Evolutionary conservation across 2,329 filamentous ascomycete species (phyloP).

Genomic region (Orbilia ellipsospora): DNA sequence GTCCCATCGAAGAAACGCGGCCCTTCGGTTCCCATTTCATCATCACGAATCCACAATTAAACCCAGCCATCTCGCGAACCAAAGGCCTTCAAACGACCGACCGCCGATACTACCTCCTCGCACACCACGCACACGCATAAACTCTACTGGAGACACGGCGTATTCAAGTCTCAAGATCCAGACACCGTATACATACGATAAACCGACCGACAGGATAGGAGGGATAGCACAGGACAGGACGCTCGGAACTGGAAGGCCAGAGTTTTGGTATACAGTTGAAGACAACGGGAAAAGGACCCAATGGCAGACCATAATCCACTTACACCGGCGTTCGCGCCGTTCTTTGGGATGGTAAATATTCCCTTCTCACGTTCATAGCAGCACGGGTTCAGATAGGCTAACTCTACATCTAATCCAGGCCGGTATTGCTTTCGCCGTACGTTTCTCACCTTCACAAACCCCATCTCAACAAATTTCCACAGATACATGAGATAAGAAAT

Average conservation of each 20-base stretch:
- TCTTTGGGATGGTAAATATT: slow-evolving; percentile 51
- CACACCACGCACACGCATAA: too few relatives aligned
- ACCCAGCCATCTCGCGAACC: slow-evolving; percentile 8
- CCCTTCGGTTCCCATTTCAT: slow-evolving; percentile 25
- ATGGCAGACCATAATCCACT: slow-evolving; percentile 48
- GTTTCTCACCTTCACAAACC: slow-evolving; percentile 5
- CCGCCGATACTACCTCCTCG: too few relatives aligned
- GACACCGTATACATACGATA: too few relatives aligned
- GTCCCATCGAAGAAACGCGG: not conserved
- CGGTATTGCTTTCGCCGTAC: slow-evolving; percentile 51
- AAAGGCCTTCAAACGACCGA: too few relatives aligned
- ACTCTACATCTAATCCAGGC: slow-evolving; percentile 24
- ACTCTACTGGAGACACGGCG: too few relatives aligned
- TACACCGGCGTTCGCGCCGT: slow-evolving; percentile 52
- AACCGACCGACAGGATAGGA: too few relatives aligned
- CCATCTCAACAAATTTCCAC: not conserved
- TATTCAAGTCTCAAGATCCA: too few relatives aligned
- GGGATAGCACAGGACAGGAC: too few relatives aligned
- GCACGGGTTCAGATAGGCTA: not conserved
- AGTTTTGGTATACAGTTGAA: not conserved
- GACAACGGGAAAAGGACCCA: not conserved
- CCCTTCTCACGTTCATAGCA: not conserved
- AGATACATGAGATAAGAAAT: slow-evolving; percentile 2
- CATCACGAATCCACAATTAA: slow-evolving; percentile 12
- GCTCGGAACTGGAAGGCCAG: too few relatives aligned